Evolutionary conservation across 768 basidiomycete genomes (phyloP).

Genomic region (Phaeotremella skinneri): DNA sequence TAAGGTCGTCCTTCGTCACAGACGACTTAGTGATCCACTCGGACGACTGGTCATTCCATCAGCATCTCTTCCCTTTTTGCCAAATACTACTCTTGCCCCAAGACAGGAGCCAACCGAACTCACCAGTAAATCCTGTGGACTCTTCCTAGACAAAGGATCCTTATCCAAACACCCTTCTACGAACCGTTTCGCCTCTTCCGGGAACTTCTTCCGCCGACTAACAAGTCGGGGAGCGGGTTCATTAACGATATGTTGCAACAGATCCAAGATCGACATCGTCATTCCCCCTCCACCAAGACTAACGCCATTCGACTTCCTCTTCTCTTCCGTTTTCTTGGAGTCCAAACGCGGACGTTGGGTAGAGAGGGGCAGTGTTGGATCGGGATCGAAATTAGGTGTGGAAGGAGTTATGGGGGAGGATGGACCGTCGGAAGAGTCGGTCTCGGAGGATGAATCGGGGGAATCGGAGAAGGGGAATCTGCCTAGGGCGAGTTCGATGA

Average conservation of each 20-base stretch:
- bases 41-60: slow-evolving; percentile 21
- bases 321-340: slow-evolving; percentile 64
- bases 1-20: slow-evolving; percentile 34
- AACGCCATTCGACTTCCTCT: slow-evolving; percentile 86
- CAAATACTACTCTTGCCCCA: neutral
- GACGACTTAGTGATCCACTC: slow-evolving; percentile 35
- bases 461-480: slow-evolving; percentile 84
- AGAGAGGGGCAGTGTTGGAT: slow-evolving; percentile 39
- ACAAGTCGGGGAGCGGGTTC: slow-evolving; percentile 90
- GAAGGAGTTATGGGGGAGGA: neutral
- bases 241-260: slow-evolving; percentile 97
- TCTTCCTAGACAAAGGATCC: slow-evolving; percentile 76
- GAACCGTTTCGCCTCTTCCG: slow-evolving; percentile 73
- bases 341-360: slow-evolving; percentile 38
- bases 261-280: slow-evolving; percentile 97
- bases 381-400: slow-evolving; percentile 20
- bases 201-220: slow-evolving; percentile 63
- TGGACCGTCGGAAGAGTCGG: slow-evolving; percentile 17
- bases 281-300: slow-evolving; percentile 89
- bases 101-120: slow-evolving; percentile 18
- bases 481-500: slow-evolving; percentile 94
- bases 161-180: slow-evolving; percentile 87
- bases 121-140: slow-evolving; percentile 74
- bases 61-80: neutral
- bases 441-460: slow-evolving; percentile 26